phyloP scores from a whole-genome alignment of 345 rosid genomes.

The Sisymbrium altissimum region DNA sequence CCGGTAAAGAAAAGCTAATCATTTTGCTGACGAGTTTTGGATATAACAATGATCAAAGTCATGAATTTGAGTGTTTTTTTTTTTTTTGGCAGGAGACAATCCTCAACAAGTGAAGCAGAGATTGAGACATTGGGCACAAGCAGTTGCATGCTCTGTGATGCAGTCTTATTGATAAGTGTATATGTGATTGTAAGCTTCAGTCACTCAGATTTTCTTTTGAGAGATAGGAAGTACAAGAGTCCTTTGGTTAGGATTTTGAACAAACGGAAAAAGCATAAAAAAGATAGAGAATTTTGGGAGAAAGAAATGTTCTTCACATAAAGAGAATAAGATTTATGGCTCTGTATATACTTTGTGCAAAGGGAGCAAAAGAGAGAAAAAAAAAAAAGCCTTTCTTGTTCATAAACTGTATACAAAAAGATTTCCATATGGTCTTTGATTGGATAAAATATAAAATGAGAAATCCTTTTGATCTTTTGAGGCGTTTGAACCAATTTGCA shows the following conservation, averaged over 20 bases:
- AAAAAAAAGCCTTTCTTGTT: constrained; percentile 6
- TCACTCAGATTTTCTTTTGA: constrained; percentile 23
- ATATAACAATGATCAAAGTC: not conserved
- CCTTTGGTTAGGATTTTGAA: not conserved
- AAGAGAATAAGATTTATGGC: constrained; percentile 1
- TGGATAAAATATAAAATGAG: constrained; percentile 12
- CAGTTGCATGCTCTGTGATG: constrained; percentile 87
- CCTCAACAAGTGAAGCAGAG: constrained; percentile 68
- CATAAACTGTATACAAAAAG: constrained; percentile 13
- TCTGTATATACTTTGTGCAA: constrained; percentile 25
- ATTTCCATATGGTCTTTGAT: constrained; percentile 6
- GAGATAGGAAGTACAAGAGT: not conserved
- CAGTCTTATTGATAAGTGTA: constrained; percentile 34
- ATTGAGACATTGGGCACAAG: constrained; percentile 97
- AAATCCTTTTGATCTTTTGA: not conserved
- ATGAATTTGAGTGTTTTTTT: not conserved
- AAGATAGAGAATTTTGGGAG: not conserved
- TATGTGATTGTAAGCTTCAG: constrained; percentile 16
- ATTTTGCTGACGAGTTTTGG: not conserved
- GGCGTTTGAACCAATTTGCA: not conserved
- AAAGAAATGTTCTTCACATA: too few species aligned
- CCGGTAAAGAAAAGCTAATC: constrained; percentile 44
- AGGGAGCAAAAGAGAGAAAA: not conserved
- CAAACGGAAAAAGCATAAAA: not conserved
- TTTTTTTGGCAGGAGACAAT: constrained; percentile 33